phyloP scores from a whole-genome alignment of 1,139 yeast genomes.

The Debaryomycetaceae sp. region DNA sequence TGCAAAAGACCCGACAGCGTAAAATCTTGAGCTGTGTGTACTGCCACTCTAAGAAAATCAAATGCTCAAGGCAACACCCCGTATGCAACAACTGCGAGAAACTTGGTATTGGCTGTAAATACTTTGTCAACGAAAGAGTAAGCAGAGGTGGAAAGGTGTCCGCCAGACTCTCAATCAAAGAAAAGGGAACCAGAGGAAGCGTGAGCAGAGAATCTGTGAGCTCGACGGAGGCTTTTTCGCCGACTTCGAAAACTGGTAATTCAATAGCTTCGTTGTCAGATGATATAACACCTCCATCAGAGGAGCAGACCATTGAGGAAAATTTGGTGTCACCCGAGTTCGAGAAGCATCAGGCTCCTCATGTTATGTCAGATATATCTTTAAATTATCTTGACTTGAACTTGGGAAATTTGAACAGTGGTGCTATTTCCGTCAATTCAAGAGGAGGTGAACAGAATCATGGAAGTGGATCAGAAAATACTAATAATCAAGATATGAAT shows the following conservation, averaged over 20 bases:
- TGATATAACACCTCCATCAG: background rate
- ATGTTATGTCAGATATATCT: slow-evolving; percentile 4
- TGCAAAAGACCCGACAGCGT: slow-evolving; percentile 58
- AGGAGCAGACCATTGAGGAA: background rate
- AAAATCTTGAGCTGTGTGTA: slow-evolving; percentile 55
- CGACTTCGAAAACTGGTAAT: background rate
- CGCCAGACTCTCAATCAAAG: slow-evolving; percentile 10
- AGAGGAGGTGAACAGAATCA: background rate
- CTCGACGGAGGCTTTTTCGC: background rate
- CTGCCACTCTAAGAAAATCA: slow-evolving; percentile 60
- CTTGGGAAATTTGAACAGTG: background rate
- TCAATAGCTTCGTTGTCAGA: background rate
- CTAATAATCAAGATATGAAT: background rate
- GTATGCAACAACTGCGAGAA: slow-evolving; percentile 50
- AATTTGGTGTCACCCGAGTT: background rate
- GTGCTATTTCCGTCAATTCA: background rate
- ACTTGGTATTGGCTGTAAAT: slow-evolving; percentile 43
- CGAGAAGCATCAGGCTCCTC: background rate
- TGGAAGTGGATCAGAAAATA: background rate
- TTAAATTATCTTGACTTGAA: slow-evolving; percentile 4
- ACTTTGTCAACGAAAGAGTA: slow-evolving; percentile 53
- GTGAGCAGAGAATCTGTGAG: background rate
- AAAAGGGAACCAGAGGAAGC: background rate
- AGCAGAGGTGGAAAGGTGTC: slow-evolving; percentile 46
- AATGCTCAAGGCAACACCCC: slow-evolving; percentile 51